A percentile compares a stretch with the other conserved stretches of the same genome.
These are phyloP conservation scores for Zygosaccharomyces pseudobailii DNA, from an alignment of 1,139 yeast genomes.

Conservation along the genomic window DNA sequence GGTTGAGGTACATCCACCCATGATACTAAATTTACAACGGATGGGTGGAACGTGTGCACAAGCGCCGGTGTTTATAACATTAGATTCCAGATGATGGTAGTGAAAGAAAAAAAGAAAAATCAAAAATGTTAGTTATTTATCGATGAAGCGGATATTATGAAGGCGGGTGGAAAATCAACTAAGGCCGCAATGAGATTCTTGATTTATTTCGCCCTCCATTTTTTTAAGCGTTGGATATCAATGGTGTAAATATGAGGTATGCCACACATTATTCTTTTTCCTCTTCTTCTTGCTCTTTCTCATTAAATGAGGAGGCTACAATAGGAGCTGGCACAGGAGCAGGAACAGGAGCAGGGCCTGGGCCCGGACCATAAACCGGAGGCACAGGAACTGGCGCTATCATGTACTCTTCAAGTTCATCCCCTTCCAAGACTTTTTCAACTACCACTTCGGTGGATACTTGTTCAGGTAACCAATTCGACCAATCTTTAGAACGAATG, in stretches of 20 bases:
- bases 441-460: conserved; percentile 22
- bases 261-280: neutral
- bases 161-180: neutral
- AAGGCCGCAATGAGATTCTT: neutral
- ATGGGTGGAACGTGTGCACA: neutral
- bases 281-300: neutral
- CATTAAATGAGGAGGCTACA: neutral
- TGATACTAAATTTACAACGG: neutral
- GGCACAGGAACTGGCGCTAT: conserved; percentile 16
- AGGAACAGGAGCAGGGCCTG: neutral
- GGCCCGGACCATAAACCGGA: conserved; percentile 2
- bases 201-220: neutral
- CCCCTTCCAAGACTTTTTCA: conserved; percentile 22
- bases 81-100: neutral
- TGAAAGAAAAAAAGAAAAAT: neutral
- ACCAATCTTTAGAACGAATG: conserved; percentile 30
- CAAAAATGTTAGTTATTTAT: neutral
- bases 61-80: neutral
- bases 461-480: conserved; percentile 20
- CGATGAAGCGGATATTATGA: neutral
- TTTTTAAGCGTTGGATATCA: neutral
- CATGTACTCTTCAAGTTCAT: conserved; percentile 23
- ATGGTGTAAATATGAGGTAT: neutral
- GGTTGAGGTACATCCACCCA: neutral
- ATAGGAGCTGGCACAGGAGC: neutral